Base-by-base conservation (phyloP, 139 green algal genomes). In the Coelastrella sp. region DNA sequence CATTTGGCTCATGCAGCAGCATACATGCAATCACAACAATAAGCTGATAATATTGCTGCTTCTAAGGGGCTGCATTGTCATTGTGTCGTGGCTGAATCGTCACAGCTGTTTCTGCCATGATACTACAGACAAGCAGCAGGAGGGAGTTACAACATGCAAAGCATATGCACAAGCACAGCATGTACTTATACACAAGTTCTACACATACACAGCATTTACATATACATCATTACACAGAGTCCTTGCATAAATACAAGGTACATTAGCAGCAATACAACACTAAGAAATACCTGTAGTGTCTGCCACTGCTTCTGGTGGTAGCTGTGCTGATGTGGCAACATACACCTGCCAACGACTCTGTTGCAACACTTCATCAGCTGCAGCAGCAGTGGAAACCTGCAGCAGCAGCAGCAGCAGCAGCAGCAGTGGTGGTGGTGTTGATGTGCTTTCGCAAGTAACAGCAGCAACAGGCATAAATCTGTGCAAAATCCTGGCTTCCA, bases 201-300 rank as follows among this genome's bases (percentile, higher is more conserved):
- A 57, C 48, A 57, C 1, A 2, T 57, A 57, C 48, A 23, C 48
- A 57, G 17, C 13, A 15, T 57, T 57, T 2, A 11, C 48, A 57
- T 57, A 15, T 15, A 23, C n/a, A n/a, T n/a, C n/a, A n/a, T n/a
- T n/a, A n/a, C n/a, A n/a, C n/a, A n/a, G n/a, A n/a, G 13, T 57
- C 13, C 17, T 1, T 23, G 48, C 48, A 23, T 11, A 57, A 57
- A 15, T 57, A 5, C 53, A 63, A 25, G 17, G 21, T 32, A 64
- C 27, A 64, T 9, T 9, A 64, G 21, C 53, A 63, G 19, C 53
- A 27, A 64, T 9, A n/a, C 17, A 32, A n/a, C n/a, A n/a, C n/a
- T n/a, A 7, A 5, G n/a, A 32, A n/a, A 6, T 7, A 69, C 62
- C 96, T 3, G 96, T 98, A 8, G 96, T 98, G 86, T 99, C 96